Conservation (phyloP, 129 eudicot species). For the Apium graveolens region DNA sequence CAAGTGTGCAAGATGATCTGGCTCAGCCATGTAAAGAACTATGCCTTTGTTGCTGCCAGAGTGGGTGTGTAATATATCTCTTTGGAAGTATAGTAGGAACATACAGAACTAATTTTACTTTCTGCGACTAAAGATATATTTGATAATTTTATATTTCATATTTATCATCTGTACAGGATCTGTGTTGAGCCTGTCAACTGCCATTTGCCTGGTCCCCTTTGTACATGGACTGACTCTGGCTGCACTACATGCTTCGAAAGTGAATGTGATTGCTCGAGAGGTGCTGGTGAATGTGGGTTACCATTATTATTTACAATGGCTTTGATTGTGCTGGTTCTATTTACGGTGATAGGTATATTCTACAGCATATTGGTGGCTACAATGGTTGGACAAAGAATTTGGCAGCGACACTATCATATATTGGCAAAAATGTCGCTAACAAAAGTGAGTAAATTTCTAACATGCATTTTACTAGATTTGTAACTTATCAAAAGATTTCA, state of each 20-base stretch:
- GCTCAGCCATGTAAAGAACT: conserved; percentile 97
- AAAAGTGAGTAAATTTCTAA: conserved; percentile 43
- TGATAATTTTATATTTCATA: neutral
- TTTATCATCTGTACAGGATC: conserved; percentile 38
- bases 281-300: conserved; percentile 97
- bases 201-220: conserved; percentile 84
- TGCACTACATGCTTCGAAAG: conserved; percentile 83
- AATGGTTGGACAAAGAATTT: conserved; percentile 96
- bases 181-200: conserved; percentile 59
- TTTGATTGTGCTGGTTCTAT: conserved; percentile 72
- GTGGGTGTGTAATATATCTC: conserved; percentile 42
- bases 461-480: neutral
- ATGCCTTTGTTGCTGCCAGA: conserved; percentile 96
- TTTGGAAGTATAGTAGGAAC: neutral
- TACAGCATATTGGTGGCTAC: conserved; percentile 90
- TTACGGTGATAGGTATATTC: conserved; percentile 90
- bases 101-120: neutral
- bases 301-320: conserved; percentile 78
- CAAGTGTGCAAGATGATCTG: conserved; percentile 90
- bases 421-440: conserved; percentile 95
- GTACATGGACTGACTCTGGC: conserved; percentile 67
- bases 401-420: conserved; percentile 97
- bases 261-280: conserved; percentile 95
- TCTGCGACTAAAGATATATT: neutral
- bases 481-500: neutral